Conservation (phyloP, 2,329 filamentous ascomycete genomes). For the Aspergillus sp. region DNA sequence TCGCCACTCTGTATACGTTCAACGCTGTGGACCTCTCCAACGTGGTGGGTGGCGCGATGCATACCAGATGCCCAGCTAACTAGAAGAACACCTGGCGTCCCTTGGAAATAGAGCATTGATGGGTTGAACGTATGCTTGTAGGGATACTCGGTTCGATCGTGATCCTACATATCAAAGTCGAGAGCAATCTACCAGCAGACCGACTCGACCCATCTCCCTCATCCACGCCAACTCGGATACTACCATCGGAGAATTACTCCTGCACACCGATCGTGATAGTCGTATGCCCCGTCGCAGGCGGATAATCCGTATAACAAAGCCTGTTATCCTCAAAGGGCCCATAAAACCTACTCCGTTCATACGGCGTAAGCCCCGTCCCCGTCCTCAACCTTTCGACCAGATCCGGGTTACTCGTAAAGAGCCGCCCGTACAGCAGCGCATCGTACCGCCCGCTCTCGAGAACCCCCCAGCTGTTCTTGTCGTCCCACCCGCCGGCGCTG, state of each 20-base stretch:
- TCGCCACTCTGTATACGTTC: too few relatives aligned
- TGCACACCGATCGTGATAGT: constrained; percentile 1
- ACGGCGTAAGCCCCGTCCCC: constrained; percentile 45
- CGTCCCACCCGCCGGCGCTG: constrained; percentile 59
- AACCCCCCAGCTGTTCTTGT: constrained; percentile 56
- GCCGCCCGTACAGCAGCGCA: constrained; percentile 53
- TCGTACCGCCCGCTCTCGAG: constrained; percentile 55
- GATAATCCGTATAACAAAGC: constrained; percentile 38
- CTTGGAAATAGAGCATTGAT: too few relatives aligned
- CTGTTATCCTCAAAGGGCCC: constrained; percentile 42
- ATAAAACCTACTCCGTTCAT: constrained; percentile 54
- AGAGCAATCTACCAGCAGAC: too few relatives aligned
- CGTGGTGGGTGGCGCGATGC: too few relatives aligned
- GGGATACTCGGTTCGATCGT: too few relatives aligned
- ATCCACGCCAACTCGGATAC: background rate
- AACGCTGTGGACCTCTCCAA: too few relatives aligned
- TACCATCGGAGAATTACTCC: background rate
- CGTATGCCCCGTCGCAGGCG: constrained; percentile 14
- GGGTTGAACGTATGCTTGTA: too few relatives aligned
- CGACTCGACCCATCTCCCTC: too few relatives aligned
- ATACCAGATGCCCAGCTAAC: too few relatives aligned
- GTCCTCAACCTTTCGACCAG: constrained; percentile 50
- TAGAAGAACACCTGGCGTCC: too few relatives aligned
- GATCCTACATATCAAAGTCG: too few relatives aligned
- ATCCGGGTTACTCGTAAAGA: constrained; percentile 57